Evolutionary conservation across 352 stramenopile species (phyloP).

Genomic region (Phytophthora pistaciae): DNA sequence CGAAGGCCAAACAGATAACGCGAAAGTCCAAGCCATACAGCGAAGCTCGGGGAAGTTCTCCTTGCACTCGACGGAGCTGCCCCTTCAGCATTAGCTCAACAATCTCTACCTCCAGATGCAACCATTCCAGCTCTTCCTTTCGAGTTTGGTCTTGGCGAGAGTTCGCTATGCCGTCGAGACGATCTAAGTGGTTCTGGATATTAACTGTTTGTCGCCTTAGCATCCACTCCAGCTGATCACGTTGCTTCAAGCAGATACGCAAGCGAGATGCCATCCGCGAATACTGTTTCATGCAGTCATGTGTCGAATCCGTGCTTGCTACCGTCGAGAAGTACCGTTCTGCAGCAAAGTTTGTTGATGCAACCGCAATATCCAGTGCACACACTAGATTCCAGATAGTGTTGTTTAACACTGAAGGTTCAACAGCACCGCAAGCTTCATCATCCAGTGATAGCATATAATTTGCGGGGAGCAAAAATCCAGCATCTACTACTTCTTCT

Average conservation of each 20-base stretch:
- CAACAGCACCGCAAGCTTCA: conserved; percentile 16
- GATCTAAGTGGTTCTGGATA: conserved; percentile 24
- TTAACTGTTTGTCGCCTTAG: conserved; percentile 43
- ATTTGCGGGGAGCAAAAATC: conserved; percentile 50
- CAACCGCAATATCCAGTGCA: conserved; percentile 53
- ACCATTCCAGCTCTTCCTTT: conserved; percentile 39
- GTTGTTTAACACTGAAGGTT: conserved; percentile 28
- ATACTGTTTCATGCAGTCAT: conserved; percentile 40
- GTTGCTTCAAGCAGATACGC: conserved; percentile 55
- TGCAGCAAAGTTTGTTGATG: conserved; percentile 40
- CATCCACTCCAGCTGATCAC: conserved; percentile 47
- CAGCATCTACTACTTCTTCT: conserved; percentile 51
- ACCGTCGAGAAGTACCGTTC: conserved; percentile 31
- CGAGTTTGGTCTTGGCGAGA: neutral
- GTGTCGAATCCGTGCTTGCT: conserved; percentile 14
- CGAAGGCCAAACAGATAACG: conserved; percentile 61
- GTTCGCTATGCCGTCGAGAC: conserved; percentile 10
- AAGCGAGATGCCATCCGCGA: conserved; percentile 41
- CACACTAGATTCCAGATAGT: conserved; percentile 69
- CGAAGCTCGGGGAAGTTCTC: conserved; percentile 42
- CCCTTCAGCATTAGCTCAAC: conserved; percentile 48
- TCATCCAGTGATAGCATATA: conserved; percentile 22
- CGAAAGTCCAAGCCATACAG: conserved; percentile 63
- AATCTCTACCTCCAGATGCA: conserved; percentile 40
- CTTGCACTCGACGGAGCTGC: conserved; percentile 37